Base-by-base conservation (phyloP, 768 basidiomycete species). In the Clavaria fumosa region DNA sequence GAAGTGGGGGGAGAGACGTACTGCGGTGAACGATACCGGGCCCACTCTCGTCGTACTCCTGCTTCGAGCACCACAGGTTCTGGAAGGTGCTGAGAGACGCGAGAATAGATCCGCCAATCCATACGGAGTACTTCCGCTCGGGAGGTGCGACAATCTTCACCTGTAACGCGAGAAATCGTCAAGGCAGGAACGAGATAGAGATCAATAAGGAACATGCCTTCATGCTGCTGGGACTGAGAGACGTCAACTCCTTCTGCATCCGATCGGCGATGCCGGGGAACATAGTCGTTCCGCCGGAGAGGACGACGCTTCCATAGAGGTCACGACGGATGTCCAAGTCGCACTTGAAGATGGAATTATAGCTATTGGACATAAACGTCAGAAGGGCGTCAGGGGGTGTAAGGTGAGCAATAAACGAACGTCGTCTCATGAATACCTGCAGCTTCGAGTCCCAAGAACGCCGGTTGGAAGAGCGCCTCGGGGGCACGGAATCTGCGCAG, bases 201-300 rank as follows among this genome's bases (percentile, higher is more conserved):
- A n/a, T n/a, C n/a, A n/a, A 28, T 9, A 28, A 28, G 9, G 9
- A 15, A 54, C 64, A 22, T 24, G 65, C 69, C 76, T 89, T 91
- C 81, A 91, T 81, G 62, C 79, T 85, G 41, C 80, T 70, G 18
- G 89, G 88, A 39, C 81, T 71, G 47, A 90, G 67, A 17, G 78
- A 64, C 15, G 81, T 81, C 55, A 93, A 67, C 63, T 93, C 88
- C 69, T 89, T 89, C 59, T 86, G 82, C 84, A 93, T 85, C 51
- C 89, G 81, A 61, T 93, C 89, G 48, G 86, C 75, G 51, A 93
- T 90, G 66, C 88, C 89, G 48, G 83, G 78, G 81, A 89, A 90
- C 86, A 91, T 90, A 53, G 85, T 89, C 44, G 82, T 84, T 54
- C 86, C 86, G 53, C 86, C 86, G 38, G 81, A 83, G 43, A 88